Evolutionary conservation across 345 rosid genomes (phyloP).

Genomic region (Triadica sebifera): DNA sequence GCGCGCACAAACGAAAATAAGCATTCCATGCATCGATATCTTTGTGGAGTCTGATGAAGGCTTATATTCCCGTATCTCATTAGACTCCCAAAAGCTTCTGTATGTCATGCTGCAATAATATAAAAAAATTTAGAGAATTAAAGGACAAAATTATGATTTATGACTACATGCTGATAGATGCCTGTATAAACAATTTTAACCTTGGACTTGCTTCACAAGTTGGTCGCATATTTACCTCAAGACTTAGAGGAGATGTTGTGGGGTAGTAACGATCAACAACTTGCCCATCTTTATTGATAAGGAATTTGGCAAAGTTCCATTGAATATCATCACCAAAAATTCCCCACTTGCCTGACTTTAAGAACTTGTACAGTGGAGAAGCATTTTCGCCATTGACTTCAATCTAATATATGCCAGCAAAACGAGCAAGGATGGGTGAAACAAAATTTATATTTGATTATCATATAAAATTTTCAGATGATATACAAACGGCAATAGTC

Average conservation of each 20-base stretch:
- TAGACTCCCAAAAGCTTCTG: slow-evolving; percentile 46
- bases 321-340: slow-evolving; percentile 35
- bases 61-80: slow-evolving; percentile 4
- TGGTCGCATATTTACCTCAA: slow-evolving; percentile 22
- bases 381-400: slow-evolving; percentile 34
- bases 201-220: neutral
- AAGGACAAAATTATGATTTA: neutral
- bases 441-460: neutral
- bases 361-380: slow-evolving; percentile 31
- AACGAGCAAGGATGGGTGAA: neutral
- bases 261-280: slow-evolving; percentile 34
- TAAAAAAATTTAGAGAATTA: neutral
- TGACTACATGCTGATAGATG: neutral
- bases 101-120: slow-evolving; percentile 52
- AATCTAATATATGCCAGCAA: slow-evolving; percentile 13
- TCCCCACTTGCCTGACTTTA: slow-evolving; percentile 37
- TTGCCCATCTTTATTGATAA: slow-evolving; percentile 27
- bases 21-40: neutral
- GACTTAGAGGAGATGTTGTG: slow-evolving; percentile 31
- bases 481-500: neutral
- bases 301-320: slow-evolving; percentile 38
- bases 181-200: neutral
- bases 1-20: neutral
- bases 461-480: neutral
- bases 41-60: neutral